Conservation (phyloP, 768 basidiomycete genomes). For the Trametes meyenii region DNA sequence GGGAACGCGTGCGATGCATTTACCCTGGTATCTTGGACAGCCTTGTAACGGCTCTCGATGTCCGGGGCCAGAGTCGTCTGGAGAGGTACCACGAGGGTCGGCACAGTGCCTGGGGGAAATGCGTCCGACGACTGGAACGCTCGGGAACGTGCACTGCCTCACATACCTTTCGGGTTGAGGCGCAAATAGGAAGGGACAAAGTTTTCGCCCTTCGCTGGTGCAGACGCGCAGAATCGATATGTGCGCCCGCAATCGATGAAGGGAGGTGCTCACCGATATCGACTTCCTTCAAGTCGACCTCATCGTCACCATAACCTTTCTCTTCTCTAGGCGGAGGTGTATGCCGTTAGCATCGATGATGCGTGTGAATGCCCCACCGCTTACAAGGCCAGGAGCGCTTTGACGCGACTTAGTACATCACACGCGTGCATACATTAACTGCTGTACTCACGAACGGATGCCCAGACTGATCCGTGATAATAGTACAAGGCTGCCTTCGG, state of each 20-base stretch:
- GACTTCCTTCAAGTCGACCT: constrained; percentile 69
- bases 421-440: background rate
- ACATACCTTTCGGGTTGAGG: constrained; percentile 73
- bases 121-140: background rate
- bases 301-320: constrained; percentile 84
- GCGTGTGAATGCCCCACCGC: constrained; percentile 24
- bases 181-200: constrained; percentile 75
- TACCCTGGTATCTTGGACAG: constrained; percentile 76
- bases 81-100: constrained; percentile 84
- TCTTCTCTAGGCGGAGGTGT: constrained; percentile 46
- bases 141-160: background rate
- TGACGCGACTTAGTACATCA: background rate
- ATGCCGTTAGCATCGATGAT: background rate
- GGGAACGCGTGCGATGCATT: background rate
- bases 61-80: constrained; percentile 69
- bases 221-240: background rate
- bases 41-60: constrained; percentile 79
- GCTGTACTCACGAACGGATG: constrained; percentile 54
- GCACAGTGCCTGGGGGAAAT: constrained; percentile 63
- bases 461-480: constrained; percentile 62
- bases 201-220: constrained; percentile 75
- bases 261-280: constrained; percentile 51
- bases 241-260: background rate
- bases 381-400: constrained; percentile 62
- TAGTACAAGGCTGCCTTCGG: constrained; percentile 87